phyloP scores from a whole-genome alignment of 2,329 filamentous ascomycete genomes.

The Nemania diffusa region DNA sequence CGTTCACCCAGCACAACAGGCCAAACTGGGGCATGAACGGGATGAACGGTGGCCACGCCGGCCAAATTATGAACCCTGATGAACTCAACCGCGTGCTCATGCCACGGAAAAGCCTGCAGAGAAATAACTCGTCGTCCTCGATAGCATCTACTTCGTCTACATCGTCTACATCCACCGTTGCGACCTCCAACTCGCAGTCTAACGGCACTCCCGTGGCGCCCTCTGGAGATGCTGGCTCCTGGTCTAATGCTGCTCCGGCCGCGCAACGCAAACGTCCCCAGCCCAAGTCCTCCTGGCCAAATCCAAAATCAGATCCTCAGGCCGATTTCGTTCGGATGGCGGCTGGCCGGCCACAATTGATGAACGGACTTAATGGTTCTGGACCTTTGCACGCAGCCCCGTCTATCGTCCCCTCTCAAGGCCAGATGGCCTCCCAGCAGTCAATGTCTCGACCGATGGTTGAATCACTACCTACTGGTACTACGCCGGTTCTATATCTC shows the following conservation, averaged over 20 bases:
- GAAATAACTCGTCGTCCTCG: constrained; percentile 91
- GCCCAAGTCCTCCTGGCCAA: constrained; percentile 62
- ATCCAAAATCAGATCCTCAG: constrained; percentile 59
- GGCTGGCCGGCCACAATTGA: constrained; percentile 52
- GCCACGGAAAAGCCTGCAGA: constrained; percentile 86
- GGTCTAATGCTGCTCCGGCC: constrained; percentile 57
- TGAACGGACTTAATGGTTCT: constrained; percentile 58
- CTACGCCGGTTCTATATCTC: constrained; percentile 83
- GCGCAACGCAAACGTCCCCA: constrained; percentile 62
- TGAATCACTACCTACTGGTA: constrained; percentile 70
- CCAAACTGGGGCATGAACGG: constrained; percentile 73
- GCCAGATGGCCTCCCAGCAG: constrained; percentile 55
- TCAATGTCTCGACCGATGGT: constrained; percentile 71
- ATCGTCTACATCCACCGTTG: constrained; percentile 71
- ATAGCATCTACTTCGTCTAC: constrained; percentile 73
- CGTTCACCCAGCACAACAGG: constrained; percentile 71
- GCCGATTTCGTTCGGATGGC: constrained; percentile 59
- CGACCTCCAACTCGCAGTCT: constrained; percentile 66
- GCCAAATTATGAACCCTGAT: constrained; percentile 76
- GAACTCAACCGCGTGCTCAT: constrained; percentile 89
- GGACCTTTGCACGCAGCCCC: constrained; percentile 53
- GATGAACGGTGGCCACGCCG: constrained; percentile 49
- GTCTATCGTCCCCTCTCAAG: constrained; percentile 53
- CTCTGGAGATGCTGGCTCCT: constrained; percentile 61
- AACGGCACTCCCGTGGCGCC: constrained; percentile 67